phyloP scores from a whole-genome alignment of 129 eudicot genomes.

The Lactuca sativa region DNA sequence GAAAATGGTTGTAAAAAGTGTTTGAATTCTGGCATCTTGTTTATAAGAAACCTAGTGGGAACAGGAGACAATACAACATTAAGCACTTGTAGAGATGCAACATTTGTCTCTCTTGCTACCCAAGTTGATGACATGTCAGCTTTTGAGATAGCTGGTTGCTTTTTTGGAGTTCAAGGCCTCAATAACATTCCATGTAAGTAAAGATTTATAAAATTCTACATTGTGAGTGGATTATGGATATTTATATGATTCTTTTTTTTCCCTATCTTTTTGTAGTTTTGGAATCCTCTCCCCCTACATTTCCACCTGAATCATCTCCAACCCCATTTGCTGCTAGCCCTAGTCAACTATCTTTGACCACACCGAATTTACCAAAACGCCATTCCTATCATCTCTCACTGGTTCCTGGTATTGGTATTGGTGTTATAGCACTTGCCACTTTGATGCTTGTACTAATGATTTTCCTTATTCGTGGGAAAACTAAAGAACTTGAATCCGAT shows the following conservation, averaged over 20 bases:
- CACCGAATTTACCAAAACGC: conserved; percentile 37
- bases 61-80: conserved; percentile 65
- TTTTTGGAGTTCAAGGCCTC: conserved; percentile 78
- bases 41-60: conserved; percentile 64
- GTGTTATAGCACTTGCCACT: conserved; percentile 60
- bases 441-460: conserved; percentile 54
- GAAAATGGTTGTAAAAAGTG: conserved; percentile 67
- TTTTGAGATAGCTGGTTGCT: conserved; percentile 68
- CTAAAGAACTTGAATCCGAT: conserved; percentile 54
- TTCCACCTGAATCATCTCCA: conserved; percentile 60
- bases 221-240: background rate
- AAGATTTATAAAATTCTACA: background rate
- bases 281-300: conserved; percentile 40
- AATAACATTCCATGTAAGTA: conserved; percentile 54
- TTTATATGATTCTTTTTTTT: background rate
- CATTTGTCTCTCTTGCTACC: conserved; percentile 83
- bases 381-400: conserved; percentile 62
- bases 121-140: conserved; percentile 61
- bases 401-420: conserved; percentile 64
- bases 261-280: conserved; percentile 22
- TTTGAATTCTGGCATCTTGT: conserved; percentile 70
- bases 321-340: conserved; percentile 74
- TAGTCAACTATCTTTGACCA: conserved; percentile 54
- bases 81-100: conserved; percentile 95
- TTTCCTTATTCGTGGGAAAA: conserved; percentile 72